Percentiles rank a stretch among this genome's conserved stretches.
Evolutionary conservation across 1,284 basidiomycete species (phyloP).

Genomic region (Tilletia caries): DNA sequence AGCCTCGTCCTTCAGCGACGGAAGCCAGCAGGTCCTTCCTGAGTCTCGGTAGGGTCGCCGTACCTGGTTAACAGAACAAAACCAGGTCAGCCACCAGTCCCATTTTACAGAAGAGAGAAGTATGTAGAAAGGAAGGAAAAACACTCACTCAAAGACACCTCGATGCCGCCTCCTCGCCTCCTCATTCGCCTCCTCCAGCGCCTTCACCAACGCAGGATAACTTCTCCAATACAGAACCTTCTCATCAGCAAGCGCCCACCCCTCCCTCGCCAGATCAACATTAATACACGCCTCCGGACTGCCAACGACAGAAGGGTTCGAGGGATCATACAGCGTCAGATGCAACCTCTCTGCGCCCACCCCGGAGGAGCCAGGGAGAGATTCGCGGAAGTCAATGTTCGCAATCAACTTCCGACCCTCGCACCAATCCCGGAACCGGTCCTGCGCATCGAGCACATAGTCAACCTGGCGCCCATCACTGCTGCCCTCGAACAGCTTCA

Average conservation of each 20-base stretch:
- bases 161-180: slow-evolving; percentile 34
- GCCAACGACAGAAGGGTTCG: slow-evolving; percentile 26
- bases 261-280: slow-evolving; percentile 33
- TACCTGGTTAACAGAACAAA: not conserved
- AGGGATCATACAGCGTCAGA: slow-evolving; percentile 44
- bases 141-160: slow-evolving; percentile 30
- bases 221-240: slow-evolving; percentile 39
- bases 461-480: slow-evolving; percentile 25
- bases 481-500: slow-evolving; percentile 34
- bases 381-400: slow-evolving; percentile 41
- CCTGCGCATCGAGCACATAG: slow-evolving; percentile 41
- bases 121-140: not conserved
- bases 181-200: slow-evolving; percentile 26
- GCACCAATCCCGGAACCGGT: slow-evolving; percentile 34
- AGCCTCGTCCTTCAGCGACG: not conserved
- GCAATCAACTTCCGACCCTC: slow-evolving; percentile 47
- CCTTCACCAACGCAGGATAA: slow-evolving; percentile 28
- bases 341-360: slow-evolving; percentile 14
- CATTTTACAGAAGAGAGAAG: not conserved
- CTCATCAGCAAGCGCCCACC: slow-evolving; percentile 36
- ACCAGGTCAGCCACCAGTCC: not conserved
- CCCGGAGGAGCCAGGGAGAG: not conserved
- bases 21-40: slow-evolving; percentile 9
- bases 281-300: slow-evolving; percentile 41
- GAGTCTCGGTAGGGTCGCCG: slow-evolving; percentile 10